Evolutionary conservation across 2,329 filamentous ascomycete species (phyloP), one percentile per base, ranked within the genome.

Genomic region (Cladosporium sp.): DNA sequence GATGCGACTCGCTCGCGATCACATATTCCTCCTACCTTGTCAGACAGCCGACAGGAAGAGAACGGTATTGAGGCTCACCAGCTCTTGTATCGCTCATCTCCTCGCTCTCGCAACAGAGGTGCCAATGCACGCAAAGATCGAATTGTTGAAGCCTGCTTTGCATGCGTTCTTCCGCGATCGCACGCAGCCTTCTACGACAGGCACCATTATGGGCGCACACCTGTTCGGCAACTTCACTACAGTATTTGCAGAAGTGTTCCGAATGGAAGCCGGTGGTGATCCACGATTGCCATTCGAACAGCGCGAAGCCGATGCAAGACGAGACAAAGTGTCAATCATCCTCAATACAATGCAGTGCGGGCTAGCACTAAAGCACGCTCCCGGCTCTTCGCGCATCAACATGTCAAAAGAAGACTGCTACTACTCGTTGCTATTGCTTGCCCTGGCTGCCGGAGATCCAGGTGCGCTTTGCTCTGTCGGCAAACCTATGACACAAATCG

Each of bases 291-390:
- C 75, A 22, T 70, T 71, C 36, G 70, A 72, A 55, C 65, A 75
- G 39, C 64, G 74, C 28, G 65, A 70, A 32, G 68, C 75, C 3
- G 73, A 76, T 57, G 75, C 75, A 4, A 72, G 75, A 48, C 73
- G 75, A 52, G 75, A 77, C 64, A 75, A 75, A 60, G 70, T 72
- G 1, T 70, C 71, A 17, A 76, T 77, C 58, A 71, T 73, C 17
- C 63, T 77, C 9, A 76, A 73, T 50, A 70, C 70, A 9, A 71
- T 73, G 57, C 71, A 72, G 13, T 66, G 73, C 24, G 75, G 75
- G 7, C 59, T 77, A 25, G 69, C 68, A 3, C 60, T 76, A 1
- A 69, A 67, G 32, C 65, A 71, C 9, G 57, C 56, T 4, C 57
- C 67, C 39, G 57, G 66, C 22, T 57, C 65, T 37, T 64, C 66